Base-by-base conservation (phyloP, 2,329 filamentous ascomycete genomes). In the Alternaria sp. region DNA sequence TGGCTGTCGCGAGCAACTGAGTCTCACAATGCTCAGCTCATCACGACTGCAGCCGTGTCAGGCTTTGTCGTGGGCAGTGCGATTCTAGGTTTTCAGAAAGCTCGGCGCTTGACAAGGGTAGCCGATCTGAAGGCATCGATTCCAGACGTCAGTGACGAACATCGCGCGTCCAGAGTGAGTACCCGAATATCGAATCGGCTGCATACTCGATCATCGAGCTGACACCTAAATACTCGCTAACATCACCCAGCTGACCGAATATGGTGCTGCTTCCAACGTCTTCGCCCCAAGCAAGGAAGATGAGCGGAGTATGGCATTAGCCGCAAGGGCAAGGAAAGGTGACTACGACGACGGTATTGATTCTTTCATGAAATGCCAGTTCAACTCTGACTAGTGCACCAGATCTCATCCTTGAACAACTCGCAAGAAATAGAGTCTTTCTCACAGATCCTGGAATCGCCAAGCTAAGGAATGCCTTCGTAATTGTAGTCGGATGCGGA, bases 381-480 rank as follows among this genome's bases (percentile, higher is more conserved):
- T 44, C 59, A 46, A 12, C 36, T 49, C 65, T 64, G 32, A 62
- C 49, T 23, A 32, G 15, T 23, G 11, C 21, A 5, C n/a, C 67
- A 89, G 94, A 96, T 73, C 86, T 99, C 46, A 95, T 98, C 61
- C 87, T 97, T 50, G 96, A 99, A 82, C 96, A 99, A 80, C 87
- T 99, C 12, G 94, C 95, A 2, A 90, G 96, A 54, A 98, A 97
- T 78, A 88, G 92, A 57, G 93, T 96, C 28, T 99, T 99, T 77
- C 88, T 99, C 11, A 93, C 88, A 13, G 89, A 95, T 28, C 89
- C 90, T 8, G 96, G 96, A 0, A 87, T 99, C 11, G 83, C 85
- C 15, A 93, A 91, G 75, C 87, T 99, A 28, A 91, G 95, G 12
- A 85, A 87, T 50, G 88, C 95, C 1, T 97, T 96, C 74, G 88